Evolutionary conservation across 1,284 basidiomycete genomes (phyloP), one percentile per base, ranked within the genome.

Genomic region (Trametes versicolor): DNA sequence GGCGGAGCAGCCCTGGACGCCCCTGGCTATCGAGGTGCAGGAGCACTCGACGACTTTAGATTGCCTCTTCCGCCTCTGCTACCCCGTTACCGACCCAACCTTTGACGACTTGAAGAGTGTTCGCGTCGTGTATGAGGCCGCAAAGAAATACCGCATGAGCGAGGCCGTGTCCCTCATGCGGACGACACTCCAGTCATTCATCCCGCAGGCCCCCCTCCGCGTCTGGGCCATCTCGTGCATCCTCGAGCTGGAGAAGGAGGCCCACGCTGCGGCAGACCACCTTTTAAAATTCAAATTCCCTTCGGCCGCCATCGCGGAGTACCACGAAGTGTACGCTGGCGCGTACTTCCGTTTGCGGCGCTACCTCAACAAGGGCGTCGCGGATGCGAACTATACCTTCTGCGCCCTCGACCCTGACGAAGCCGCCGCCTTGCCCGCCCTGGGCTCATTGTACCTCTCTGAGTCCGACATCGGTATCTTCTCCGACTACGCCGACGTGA

Each of bases 1-100:
- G 39, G 39, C 12, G 39, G 39, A 17, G 8, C 39, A 17, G 12
- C 15, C 39, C 39, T 41, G 8, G 39, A 41, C 12, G 15, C 34
- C 52, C n/a, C 9, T 13, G 34, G 41, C 69, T 25, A 39, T 73
- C 13, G 37, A 51, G 7, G 54, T 74, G 15, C 8, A 65, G 7
- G 72, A 74, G 45, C 41, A 62, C 17, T 68, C 67, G 27, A 19
- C 50, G 0, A 59, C 62, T 13, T 57, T 74, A 1, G 69, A 72
- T 15, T 29, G 27, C 45, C 62, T 74, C n/a, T 63, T 74, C 7
- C 71, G 71, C 10, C 58, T 71, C 19, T 72, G 67, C 52, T 74
- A 74, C 52, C 72, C 72, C 17, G 63, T 62, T 23, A 9, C 59
- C n/a, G 66, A 68, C 48, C 66, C 65, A 2, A 10, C 52, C 4